phyloP scores from a whole-genome alignment of 805 yeast genomes.

The Isabelozyma pseudorhagii region DNA sequence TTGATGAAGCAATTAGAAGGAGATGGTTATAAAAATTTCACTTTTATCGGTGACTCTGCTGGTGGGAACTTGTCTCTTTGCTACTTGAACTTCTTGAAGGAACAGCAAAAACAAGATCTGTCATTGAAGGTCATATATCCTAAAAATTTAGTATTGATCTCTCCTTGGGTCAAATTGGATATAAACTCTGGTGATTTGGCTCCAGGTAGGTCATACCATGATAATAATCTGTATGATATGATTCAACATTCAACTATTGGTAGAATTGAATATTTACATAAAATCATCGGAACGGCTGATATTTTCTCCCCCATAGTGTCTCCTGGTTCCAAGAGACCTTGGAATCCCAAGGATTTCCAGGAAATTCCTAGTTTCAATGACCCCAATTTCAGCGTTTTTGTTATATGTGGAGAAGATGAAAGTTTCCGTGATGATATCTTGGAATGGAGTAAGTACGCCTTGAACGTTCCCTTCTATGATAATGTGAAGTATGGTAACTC shows the following conservation, averaged over 20 bases:
- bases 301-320: constrained; percentile 13
- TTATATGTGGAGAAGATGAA: constrained; percentile 41
- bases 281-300: constrained; percentile 11
- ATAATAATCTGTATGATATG: constrained; percentile 20
- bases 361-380: constrained; percentile 27
- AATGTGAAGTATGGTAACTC: constrained; percentile 23
- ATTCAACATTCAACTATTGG: constrained; percentile 10
- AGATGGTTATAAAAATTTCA: constrained; percentile 24
- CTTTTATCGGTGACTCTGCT: constrained; percentile 41
- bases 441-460: constrained; percentile 31
- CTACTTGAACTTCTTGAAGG: constrained; percentile 25
- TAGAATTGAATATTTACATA: not conserved
- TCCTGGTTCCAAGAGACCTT: constrained; percentile 22
- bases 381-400: constrained; percentile 22
- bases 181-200: constrained; percentile 16
- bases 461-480: constrained; percentile 22
- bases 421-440: constrained; percentile 37
- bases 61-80: constrained; percentile 37
- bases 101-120: constrained; percentile 1
- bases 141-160: constrained; percentile 20
- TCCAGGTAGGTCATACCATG: constrained; percentile 34
- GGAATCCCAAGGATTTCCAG: constrained; percentile 26
- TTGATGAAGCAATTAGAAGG: constrained; percentile 20
- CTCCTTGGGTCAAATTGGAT: constrained; percentile 38
- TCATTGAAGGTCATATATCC: constrained; percentile 19